Base-by-base conservation (phyloP, 352 stramenopile species). In the Phytophthora europaea region DNA sequence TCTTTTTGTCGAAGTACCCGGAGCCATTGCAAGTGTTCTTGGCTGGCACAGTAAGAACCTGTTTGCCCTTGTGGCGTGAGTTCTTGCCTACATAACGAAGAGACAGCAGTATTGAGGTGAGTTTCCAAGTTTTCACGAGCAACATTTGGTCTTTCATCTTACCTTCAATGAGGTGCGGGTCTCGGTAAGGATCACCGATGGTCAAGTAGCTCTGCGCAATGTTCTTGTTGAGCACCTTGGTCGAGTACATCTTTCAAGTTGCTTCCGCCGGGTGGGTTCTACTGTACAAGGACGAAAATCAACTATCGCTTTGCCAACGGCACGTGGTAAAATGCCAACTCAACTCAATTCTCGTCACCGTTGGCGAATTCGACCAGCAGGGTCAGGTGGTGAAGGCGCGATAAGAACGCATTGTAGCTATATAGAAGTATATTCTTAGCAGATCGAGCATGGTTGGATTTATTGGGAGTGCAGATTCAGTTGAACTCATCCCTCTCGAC, bases 1-100 rank as follows among this genome's bases (percentile, higher is more conserved):
- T 89, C 63, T 93, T 94, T 75, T 93, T 91, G 6, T 92, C 80
- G 63, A 97, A 98, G 72, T 93, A 95, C 0, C 92, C 92, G 52
- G 81, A 80, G 20, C 92, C 88, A 84, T 94, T 91, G 72, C 85
- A 92, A 56, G 85, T 92, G 70, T 94, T 81, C 62, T 94, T 94
- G 20, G 83, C 73, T 18, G 87, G 85, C 26, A 91, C 72, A 0
- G 87, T 93, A 57, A 83, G 86, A 65, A 94, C 75, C 52, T 94
- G 87, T 67, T 94, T 94, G 52, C 85, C 85, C 65, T 94, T 94
- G 76, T 93, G 85, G 3, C 84, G 85, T 7, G 76, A 79, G 61
- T 82, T 87, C 57, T 93, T 94, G 72, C 83, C 83, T 87, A 53
- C 10, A 22, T 13, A 36, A 18, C 36, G 28, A 63, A 61, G 47